phyloP scores from a whole-genome alignment of 139 green algal genomes.

The Bryopsis sp. region DNA sequence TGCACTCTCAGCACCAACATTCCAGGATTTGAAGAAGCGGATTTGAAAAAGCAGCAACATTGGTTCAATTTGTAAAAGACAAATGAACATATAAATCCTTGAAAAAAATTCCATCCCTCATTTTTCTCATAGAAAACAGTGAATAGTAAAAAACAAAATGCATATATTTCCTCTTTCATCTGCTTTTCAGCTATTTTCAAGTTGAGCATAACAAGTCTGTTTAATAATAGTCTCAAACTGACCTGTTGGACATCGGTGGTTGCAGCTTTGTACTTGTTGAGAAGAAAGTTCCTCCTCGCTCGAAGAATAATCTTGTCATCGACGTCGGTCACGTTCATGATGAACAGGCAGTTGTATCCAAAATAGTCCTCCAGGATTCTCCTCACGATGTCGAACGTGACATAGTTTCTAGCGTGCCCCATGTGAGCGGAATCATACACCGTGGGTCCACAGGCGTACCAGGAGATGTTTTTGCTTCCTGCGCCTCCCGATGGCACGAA shows the following conservation, averaged over 20 bases:
- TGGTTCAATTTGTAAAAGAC: too few relatives aligned
- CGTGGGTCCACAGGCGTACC: conserved; percentile 96
- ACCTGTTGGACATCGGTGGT: conserved; percentile 25
- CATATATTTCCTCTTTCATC: background rate
- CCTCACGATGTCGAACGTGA: conserved; percentile 96
- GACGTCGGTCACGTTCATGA: conserved; percentile 99
- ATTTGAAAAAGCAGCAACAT: too few relatives aligned
- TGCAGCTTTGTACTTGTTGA: conserved; percentile 51
- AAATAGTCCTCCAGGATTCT: conserved; percentile 96
- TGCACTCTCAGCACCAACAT: background rate
- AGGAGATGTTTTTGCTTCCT: conserved; percentile 56
- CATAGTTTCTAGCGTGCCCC: conserved; percentile 92
- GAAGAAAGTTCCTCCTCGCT: conserved; percentile 79
- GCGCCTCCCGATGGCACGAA: conserved; percentile 64
- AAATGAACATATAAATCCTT: too few relatives aligned
- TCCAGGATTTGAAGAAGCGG: too few relatives aligned
- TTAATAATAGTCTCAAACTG: background rate
- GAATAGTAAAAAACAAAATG: too few relatives aligned
- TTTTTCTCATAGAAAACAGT: too few relatives aligned
- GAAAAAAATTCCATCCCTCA: too few relatives aligned
- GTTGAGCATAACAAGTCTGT: background rate
- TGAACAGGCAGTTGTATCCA: conserved; percentile 77
- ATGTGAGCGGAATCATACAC: conserved; percentile 95
- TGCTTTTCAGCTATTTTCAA: conserved; percentile 13
- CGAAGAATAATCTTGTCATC: conserved; percentile 99